These are phyloP conservation scores for Afroboletus lepidellus DNA, from an alignment of 1,284 basidiomycete genomes.

Conservation along the genomic window DNA sequence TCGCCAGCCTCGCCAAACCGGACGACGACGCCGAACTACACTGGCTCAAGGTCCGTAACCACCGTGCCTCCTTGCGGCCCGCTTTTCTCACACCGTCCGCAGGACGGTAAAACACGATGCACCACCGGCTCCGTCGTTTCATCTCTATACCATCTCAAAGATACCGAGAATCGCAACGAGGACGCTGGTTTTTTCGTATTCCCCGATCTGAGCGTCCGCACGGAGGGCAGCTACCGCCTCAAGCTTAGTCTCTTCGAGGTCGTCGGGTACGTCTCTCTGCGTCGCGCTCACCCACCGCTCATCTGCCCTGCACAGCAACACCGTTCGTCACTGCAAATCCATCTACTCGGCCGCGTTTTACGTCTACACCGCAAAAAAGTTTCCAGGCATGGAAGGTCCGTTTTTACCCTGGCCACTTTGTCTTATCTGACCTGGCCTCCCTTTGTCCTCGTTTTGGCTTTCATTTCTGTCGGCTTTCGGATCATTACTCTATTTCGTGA, in stretches of 20 bases:
- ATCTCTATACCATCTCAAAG: conserved; percentile 92
- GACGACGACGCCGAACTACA: conserved; percentile 92
- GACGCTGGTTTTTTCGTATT: conserved; percentile 93
- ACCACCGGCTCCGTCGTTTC: conserved; percentile 90
- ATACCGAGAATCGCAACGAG: conserved; percentile 77
- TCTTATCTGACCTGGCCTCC: conserved; percentile 24
- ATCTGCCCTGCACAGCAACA: conserved; percentile 48
- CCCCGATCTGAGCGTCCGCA: conserved; percentile 83
- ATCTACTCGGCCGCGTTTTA: conserved; percentile 86
- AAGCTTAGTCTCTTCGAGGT: conserved; percentile 94
- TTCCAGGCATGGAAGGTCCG: conserved; percentile 89
- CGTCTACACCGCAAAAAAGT: conserved; percentile 93
- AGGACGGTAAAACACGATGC: conserved; percentile 88
- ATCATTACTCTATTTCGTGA: conserved; percentile 22
- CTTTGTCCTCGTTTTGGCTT: conserved; percentile 13
- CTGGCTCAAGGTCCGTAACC: conserved; percentile 68
- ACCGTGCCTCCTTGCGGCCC: neutral
- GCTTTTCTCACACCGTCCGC: neutral
- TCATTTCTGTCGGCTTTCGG: conserved; percentile 19
- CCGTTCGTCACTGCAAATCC: conserved; percentile 85
- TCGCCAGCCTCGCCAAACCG: conserved; percentile 82
- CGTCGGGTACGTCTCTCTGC: conserved; percentile 63
- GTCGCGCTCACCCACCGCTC: neutral
- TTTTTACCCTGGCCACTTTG: conserved; percentile 6
- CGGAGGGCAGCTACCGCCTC: conserved; percentile 83